Evolutionary conservation across 2,329 filamentous ascomycete genomes (phyloP), one percentile per base, ranked within the genome.

Genomic region (Aurifilum marmelostoma): DNA sequence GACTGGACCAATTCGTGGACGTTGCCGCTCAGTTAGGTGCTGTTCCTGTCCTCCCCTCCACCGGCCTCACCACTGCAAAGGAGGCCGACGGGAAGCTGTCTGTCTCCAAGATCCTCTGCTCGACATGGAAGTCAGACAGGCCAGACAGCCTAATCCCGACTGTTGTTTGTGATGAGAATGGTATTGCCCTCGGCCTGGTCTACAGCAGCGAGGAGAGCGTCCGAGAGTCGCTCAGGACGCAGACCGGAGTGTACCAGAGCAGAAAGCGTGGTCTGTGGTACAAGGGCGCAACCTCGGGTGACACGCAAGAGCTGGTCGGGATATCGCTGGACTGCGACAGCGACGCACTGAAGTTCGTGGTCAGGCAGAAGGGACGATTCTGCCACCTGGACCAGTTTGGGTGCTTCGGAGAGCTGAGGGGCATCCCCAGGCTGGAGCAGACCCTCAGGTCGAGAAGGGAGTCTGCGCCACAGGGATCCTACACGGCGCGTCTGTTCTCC

Each of bases 181-280:
- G 94, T 1, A 84, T 92, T 27, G 92, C 93, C 11, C 83, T 99
- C 18, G 96, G 96, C 0, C 82, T 99, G 72, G 96, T 97, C 24
- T 99, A 97, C 84, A 97, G 94, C 80, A 97, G 92, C 76, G 89
- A 92, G 72, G 92, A 97, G 79, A 98, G 95, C 77, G 89, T 99
- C 43, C 85, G 89, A 11, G 95, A 97, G 81, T 95, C 95, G 50
- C 78, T 99, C 71, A 88, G 88, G 75, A 97, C 93, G 7, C 83
- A 86, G 74, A 84, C 83, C 0, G 94, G 96, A 41, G 95, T 98
- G 50, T 99, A 99, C 79, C 94, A 97, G 81, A 98, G 95, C 82
- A 88, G 96, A 65, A 98, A 97, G 84, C 88, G 96, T 59, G 96
- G 96, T 0, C 81, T 99, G 37, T 99, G 96, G 96, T 91, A 97